Evolutionary conservation across 345 rosid species (phyloP).

Genomic region (Eucalyptus sideroxylon): DNA sequence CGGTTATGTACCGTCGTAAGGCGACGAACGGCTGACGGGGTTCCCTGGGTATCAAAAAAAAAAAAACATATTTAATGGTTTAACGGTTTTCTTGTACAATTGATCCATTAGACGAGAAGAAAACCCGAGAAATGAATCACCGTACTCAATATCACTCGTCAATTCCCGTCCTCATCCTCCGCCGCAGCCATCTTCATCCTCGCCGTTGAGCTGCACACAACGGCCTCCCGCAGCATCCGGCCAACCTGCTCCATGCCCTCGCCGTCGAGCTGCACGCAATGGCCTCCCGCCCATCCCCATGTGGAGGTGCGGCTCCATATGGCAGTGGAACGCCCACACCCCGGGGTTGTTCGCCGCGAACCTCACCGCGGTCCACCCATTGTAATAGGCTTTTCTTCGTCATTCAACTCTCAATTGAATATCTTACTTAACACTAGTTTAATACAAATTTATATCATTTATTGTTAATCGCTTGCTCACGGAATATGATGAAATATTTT

Average conservation of each 20-base stretch:
- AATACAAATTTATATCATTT: background rate
- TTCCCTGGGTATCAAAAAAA: too few relatives aligned
- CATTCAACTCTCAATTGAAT: background rate
- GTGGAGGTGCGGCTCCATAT: slow-evolving; percentile 77
- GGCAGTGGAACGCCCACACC: slow-evolving; percentile 87
- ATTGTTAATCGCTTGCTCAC: background rate
- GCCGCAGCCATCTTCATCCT: too few relatives aligned
- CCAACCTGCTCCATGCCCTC: slow-evolving; percentile 31
- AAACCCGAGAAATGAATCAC: background rate
- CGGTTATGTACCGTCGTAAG: too few relatives aligned
- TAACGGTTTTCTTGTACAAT: background rate
- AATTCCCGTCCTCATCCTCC: too few relatives aligned
- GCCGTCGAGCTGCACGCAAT: background rate
- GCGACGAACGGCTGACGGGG: too few relatives aligned
- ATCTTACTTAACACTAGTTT: background rate
- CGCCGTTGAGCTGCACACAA: slow-evolving; percentile 42
- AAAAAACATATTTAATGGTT: background rate
- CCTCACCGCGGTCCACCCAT: slow-evolving; percentile 78
- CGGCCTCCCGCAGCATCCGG: slow-evolving; percentile 26
- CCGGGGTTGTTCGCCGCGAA: slow-evolving; percentile 74
- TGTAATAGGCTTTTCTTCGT: background rate
- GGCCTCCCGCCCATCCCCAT: slow-evolving; percentile 63
- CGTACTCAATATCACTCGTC: background rate
- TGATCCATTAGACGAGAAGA: background rate
- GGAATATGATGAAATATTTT: background rate